Evolutionary conservation across 345 rosid genomes (phyloP).

Genomic region (Raphanus sativus): DNA sequence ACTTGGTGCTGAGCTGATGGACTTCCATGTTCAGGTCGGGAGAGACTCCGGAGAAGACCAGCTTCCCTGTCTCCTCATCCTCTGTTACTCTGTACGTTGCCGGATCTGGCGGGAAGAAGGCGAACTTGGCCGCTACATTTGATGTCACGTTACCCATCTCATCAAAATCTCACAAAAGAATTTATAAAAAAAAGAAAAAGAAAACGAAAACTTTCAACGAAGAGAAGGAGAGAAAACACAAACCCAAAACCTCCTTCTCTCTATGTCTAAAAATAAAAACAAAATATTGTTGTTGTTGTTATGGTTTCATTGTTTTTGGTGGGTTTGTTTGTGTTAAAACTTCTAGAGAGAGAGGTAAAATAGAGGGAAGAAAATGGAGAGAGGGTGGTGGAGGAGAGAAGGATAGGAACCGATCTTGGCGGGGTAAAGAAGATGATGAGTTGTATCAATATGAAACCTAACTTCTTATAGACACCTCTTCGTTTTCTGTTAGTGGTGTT

Average conservation of each 20-base stretch:
- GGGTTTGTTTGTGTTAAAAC: constrained; percentile 26
- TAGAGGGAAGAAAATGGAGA: constrained; percentile 6
- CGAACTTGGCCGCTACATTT: constrained; percentile 94
- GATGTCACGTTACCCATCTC: constrained; percentile 95
- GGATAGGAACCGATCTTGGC: constrained; percentile 28
- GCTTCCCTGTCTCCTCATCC: constrained; percentile 67
- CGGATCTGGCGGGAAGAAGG: constrained; percentile 97
- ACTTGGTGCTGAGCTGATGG: constrained; percentile 72
- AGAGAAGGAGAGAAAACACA: constrained; percentile 14
- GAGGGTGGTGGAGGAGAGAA: constrained; percentile 31
- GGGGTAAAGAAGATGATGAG: constrained; percentile 25
- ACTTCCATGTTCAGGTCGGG: constrained; percentile 81
- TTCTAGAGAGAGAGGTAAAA: constrained; percentile 7
- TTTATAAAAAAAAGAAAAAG: background rate
- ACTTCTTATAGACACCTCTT: constrained; percentile 6
- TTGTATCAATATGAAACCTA: constrained; percentile 24
- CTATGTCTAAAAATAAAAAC: constrained; percentile 11
- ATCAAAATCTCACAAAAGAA: background rate
- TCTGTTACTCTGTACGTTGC: constrained; percentile 69
- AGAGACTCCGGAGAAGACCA: constrained; percentile 64
- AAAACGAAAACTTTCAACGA: background rate
- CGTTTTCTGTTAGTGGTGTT: background rate
- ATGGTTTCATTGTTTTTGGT: constrained; percentile 9
- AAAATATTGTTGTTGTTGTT: background rate
- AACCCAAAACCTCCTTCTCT: constrained; percentile 20